Evolutionary conservation across 352 stramenopile genomes (phyloP), one percentile per base, ranked within the genome.

Genomic region (Achlya hypogyna): DNA sequence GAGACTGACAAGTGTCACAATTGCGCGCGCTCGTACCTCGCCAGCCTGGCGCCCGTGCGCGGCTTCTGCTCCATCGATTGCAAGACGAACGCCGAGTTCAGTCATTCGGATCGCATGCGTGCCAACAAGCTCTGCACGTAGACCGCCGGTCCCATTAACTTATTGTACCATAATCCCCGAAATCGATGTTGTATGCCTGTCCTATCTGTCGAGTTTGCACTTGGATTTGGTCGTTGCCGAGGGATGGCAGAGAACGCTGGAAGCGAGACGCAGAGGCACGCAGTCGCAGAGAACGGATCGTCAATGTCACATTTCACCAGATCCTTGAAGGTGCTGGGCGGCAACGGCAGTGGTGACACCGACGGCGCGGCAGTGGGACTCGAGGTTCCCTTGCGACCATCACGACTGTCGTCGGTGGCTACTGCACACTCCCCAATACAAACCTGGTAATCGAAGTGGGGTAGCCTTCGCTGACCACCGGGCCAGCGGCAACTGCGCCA

Each of bases 61-160:
- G 82, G 81, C 53, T 93, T 93, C 63, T 93, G 82, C 74, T 91
- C 79, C 4, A 90, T 93, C 64, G 84, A 93, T 76, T 93, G 84
- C 76, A 93, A 93, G 74, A 93, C 82, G 29, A 91, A 90, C 70
- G 73, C 84, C 12, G 60, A 59, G 38, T 67, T 67, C 22, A 67
- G 60, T 20, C 60, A 49, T 20, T 58, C 60, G 14, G 60, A 67
- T 43, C 38, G 14, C 10, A 29, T 67, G 12, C 60, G 60, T 22
- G 43, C 43, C 23, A 27, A 67, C 25, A 38, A 25, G 47, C 32
- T 67, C n/a, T 67, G 60, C 22, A 38, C 38, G 16, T 67, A 67
- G 60, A 67, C 1, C 25, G 20, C n/a, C 5, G 20, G 18, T 49
- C 31, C 10, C 59, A 25, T 16, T 65, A 53, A 25, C 58, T 49